phyloP scores from a whole-genome alignment of 257 asterid species.

The Thymus mandschuricus region DNA sequence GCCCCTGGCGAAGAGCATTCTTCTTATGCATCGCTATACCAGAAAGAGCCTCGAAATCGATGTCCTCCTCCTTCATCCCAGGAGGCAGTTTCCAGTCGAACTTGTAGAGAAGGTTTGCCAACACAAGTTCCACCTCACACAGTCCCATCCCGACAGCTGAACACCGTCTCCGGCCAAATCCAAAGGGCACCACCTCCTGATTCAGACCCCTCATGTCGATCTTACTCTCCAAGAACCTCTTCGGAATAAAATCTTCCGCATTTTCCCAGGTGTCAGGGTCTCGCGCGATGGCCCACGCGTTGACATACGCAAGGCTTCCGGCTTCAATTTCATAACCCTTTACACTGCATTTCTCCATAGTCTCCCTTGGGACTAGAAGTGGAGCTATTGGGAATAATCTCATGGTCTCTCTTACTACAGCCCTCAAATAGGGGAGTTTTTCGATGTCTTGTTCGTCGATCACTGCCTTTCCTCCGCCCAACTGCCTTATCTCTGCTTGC shows the following conservation, averaged over 20 bases:
- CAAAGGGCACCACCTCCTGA: background rate
- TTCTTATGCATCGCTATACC: background rate
- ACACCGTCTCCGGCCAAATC: background rate
- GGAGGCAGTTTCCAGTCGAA: background rate
- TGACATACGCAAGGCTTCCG: constrained; percentile 24
- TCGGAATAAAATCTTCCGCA: constrained; percentile 26
- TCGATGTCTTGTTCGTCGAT: constrained; percentile 26
- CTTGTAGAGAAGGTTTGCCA: background rate
- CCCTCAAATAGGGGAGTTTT: constrained; percentile 37
- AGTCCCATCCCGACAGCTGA: background rate
- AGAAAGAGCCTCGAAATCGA: background rate
- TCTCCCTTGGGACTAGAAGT: constrained; percentile 33
- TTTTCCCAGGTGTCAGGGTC: constrained; percentile 31
- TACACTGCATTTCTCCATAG: constrained; percentile 22
- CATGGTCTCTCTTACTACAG: constrained; percentile 34
- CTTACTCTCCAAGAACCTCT: constrained; percentile 34
- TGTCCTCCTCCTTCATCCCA: constrained; percentile 1
- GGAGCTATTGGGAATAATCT: constrained; percentile 35
- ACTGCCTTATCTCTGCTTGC: constrained; percentile 32
- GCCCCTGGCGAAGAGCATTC: constrained; percentile 7
- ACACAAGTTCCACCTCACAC: background rate
- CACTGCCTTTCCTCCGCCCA: constrained; percentile 13
- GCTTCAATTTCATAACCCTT: constrained; percentile 31
- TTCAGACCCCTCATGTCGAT: constrained; percentile 30
- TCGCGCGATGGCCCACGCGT: constrained; percentile 34